A percentile compares a stretch with the other conserved stretches of the same genome.
These are phyloP conservation scores for Nicotiana tabacum DNA, from an alignment of 257 asterid genomes.

Conservation along the genomic window DNA sequence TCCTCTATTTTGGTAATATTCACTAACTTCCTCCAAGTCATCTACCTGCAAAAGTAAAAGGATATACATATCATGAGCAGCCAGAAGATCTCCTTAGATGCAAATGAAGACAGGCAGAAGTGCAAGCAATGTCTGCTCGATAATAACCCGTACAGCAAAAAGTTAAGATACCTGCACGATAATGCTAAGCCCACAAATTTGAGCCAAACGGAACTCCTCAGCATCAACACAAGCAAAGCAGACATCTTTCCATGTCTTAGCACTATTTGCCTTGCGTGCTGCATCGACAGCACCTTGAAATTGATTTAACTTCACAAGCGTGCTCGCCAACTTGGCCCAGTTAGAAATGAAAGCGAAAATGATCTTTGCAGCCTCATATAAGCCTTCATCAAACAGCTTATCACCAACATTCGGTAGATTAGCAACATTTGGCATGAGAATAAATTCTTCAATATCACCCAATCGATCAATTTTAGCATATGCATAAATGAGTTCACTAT, in stretches of 20 bases:
- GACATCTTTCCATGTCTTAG: conserved; percentile 98
- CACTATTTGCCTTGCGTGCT: conserved; percentile 97
- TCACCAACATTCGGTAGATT: conserved; percentile 97
- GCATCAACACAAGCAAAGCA: conserved; percentile 99
- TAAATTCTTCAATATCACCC: conserved; percentile 93
- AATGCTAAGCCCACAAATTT: conserved; percentile 97
- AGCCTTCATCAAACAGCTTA: conserved; percentile 90
- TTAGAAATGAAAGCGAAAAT: conserved; percentile 89
- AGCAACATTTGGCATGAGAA: conserved; percentile 99
- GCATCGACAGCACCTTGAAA: conserved; percentile 99
- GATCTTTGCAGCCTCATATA: conserved; percentile 96
- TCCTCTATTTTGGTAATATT: conserved; percentile 92
- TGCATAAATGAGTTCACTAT: conserved; percentile 95
- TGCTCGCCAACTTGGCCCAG: conserved; percentile 94
- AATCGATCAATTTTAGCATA: conserved; percentile 95
- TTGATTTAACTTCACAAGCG: conserved; percentile 85
- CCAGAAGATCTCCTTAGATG: neutral
- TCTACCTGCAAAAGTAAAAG: conserved; percentile 56
- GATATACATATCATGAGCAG: neutral
- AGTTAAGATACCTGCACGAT: conserved; percentile 75
- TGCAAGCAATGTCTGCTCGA: neutral
- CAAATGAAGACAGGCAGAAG: conserved; percentile 5
- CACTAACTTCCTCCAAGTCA: conserved; percentile 99
- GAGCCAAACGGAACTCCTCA: conserved; percentile 99
- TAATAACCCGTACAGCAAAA: neutral